Conservation (phyloP, 306 rosid species). For the Sesbania bispinosa region DNA sequence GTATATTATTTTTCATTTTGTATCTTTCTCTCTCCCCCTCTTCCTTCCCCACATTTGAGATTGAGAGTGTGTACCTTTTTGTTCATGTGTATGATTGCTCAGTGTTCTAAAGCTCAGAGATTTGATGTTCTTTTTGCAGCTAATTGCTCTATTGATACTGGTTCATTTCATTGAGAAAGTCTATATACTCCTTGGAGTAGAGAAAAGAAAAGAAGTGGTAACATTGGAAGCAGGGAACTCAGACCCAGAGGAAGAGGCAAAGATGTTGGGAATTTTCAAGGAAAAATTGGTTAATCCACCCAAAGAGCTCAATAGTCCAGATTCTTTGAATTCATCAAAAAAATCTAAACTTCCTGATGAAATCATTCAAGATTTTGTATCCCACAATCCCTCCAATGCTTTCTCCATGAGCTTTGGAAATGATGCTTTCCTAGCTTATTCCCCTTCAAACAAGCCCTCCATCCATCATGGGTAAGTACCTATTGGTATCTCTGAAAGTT, state of each 20-base stretch:
- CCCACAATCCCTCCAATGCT: conserved; percentile 42
- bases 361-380: conserved; percentile 45
- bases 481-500: neutral
- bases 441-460: conserved; percentile 33
- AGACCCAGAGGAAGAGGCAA: neutral
- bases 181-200: conserved; percentile 8
- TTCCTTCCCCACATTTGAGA: neutral
- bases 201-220: neutral
- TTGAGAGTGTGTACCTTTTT: neutral
- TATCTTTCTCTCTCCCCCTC: neutral
- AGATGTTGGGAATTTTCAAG: conserved; percentile 86
- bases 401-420: conserved; percentile 57
- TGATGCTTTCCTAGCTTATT: conserved; percentile 53
- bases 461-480: conserved; percentile 44
- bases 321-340: conserved; percentile 33
- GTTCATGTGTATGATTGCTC: neutral
- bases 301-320: conserved; percentile 80
- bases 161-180: conserved; percentile 32
- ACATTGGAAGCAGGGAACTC: neutral
- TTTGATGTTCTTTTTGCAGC: conserved; percentile 32
- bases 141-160: conserved; percentile 35
- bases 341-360: conserved; percentile 56
- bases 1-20: neutral
- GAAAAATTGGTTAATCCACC: conserved; percentile 73
- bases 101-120: neutral